A percentile compares a stretch with the other conserved stretches of the same genome.
These are phyloP conservation scores for Mucor lusitanicus DNA, from an alignment of 371 early-diverging fungal species.

Conservation along the genomic window DNA sequence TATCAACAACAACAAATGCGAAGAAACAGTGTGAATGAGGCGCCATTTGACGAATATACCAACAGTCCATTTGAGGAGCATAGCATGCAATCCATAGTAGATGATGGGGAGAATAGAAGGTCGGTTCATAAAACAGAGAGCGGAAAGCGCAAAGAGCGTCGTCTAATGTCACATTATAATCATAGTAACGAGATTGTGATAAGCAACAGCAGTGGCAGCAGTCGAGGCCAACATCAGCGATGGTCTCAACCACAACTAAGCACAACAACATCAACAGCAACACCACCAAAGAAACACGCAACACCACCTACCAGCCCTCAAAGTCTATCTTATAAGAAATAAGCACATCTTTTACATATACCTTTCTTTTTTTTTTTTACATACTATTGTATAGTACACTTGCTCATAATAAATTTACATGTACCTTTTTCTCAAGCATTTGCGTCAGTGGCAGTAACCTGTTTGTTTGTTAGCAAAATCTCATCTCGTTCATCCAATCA, in stretches of 20 bases:
- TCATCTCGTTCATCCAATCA: not conserved
- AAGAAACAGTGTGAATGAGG: constrained; percentile 10
- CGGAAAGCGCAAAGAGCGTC: constrained; percentile 38
- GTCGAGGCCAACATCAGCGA: not conserved
- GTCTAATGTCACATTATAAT: constrained; percentile 12
- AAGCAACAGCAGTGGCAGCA: constrained; percentile 5
- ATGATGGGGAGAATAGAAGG: constrained; percentile 17
- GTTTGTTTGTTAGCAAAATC: not conserved
- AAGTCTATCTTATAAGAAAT: constrained; percentile 1
- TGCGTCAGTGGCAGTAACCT: not conserved
- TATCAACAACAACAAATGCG: not conserved
- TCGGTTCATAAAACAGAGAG: constrained; percentile 39
- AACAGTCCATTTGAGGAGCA: not conserved
- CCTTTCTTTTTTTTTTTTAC: not conserved
- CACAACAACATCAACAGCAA: not conserved
- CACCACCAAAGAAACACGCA: not conserved
- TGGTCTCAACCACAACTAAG: constrained; percentile 1
- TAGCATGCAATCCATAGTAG: not conserved
- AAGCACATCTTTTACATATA: not conserved
- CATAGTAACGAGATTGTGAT: not conserved
- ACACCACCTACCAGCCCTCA: not conserved
- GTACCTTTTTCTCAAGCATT: not conserved
- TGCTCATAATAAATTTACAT: not conserved
- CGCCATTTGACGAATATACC: constrained; percentile 7
- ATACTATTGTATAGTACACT: not conserved